Base-by-base conservation (phyloP, 2,329 filamentous ascomycete species). In the Keithomyces neogunnii region DNA sequence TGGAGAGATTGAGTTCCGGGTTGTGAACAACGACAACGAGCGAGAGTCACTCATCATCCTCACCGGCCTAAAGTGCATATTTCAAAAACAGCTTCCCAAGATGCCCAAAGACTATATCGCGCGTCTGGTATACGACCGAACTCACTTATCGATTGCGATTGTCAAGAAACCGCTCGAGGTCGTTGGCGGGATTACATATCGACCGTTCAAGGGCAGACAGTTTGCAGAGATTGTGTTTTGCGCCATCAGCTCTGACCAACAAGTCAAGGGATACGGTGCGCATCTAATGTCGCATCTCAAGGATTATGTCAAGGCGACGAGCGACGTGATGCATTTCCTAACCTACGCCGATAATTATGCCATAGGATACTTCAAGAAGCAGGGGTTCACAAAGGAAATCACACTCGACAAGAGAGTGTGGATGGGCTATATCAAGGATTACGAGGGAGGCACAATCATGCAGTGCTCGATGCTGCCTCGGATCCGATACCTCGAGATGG, bases 401-500 rank as follows among this genome's bases (percentile, higher is more conserved):
- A 96, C 91, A 0, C 81, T 99, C 1, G 88, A 93, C 53, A 87
- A 85, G 62, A 84, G 85, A 2, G 85, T 89, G 3, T 99, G 93
- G 93, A 97, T 97, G 93, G 93, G 93, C 3, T 99, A 97, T 63
- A 99, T 99, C 74, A 99, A 99, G 66, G 93, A 99, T 66, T 99
- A 99, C 67, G 93, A 99, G 70, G 93, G 93, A 52, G 93, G 93
- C 53, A 99, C 93, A 0, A 95, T 99, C 55, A 99, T 99, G 93
- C 93, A 99, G 72, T 99, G 93, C 64, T 89, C 87, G 49, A 97
- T 99, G 93, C 79, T 99, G 26, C 92, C 92, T 6, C 88, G 87
- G 56, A 89, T 97, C 50, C 87, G 93, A 47, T 99, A 99, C 69
- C 84, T 99, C 5, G 92, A 99, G 68, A 82, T 85, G 63, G 88